These are phyloP conservation scores for Chamaenerion angustifolium DNA, from an alignment of 345 rosid species.

Conservation along the genomic window DNA sequence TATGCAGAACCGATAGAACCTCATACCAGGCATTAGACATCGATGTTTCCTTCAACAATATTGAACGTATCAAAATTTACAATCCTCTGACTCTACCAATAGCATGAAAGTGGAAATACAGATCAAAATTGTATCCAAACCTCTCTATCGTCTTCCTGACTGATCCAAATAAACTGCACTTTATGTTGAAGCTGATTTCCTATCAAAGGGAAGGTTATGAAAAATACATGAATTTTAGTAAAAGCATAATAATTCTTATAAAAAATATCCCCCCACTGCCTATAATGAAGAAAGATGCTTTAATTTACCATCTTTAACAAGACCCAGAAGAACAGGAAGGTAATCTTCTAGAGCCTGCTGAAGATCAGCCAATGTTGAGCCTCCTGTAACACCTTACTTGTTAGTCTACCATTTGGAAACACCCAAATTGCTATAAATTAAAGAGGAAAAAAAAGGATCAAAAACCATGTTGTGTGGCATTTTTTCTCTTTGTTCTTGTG, in stretches of 20 bases:
- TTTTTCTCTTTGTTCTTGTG: constrained; percentile 78
- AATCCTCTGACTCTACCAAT: not conserved
- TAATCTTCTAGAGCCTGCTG: constrained; percentile 96
- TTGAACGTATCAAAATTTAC: constrained; percentile 1
- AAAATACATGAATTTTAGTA: not conserved
- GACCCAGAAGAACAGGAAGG: constrained; percentile 81
- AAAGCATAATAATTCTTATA: not conserved
- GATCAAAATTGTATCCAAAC: constrained; percentile 19
- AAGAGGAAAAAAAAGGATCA: too few relatives aligned
- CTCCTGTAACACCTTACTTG: constrained; percentile 33
- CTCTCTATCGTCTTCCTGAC: constrained; percentile 90
- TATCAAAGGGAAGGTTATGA: constrained; percentile 12
- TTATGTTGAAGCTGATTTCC: constrained; percentile 70
- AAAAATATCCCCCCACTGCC: constrained; percentile 1
- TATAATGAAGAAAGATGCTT: constrained; percentile 5
- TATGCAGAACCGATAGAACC: constrained; percentile 88
- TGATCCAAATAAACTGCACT: constrained; percentile 79
- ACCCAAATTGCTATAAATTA: not conserved
- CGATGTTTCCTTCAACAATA: constrained; percentile 60
- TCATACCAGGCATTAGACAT: constrained; percentile 90
- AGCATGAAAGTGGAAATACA: not conserved
- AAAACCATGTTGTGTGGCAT: constrained; percentile 82
- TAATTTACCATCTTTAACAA: constrained; percentile 66
- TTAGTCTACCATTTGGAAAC: constrained; percentile 8
- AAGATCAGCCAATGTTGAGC: constrained; percentile 87